Conservation (phyloP, 2,329 filamentous ascomycete genomes). For the Teratosphaeria destructans region DNA sequence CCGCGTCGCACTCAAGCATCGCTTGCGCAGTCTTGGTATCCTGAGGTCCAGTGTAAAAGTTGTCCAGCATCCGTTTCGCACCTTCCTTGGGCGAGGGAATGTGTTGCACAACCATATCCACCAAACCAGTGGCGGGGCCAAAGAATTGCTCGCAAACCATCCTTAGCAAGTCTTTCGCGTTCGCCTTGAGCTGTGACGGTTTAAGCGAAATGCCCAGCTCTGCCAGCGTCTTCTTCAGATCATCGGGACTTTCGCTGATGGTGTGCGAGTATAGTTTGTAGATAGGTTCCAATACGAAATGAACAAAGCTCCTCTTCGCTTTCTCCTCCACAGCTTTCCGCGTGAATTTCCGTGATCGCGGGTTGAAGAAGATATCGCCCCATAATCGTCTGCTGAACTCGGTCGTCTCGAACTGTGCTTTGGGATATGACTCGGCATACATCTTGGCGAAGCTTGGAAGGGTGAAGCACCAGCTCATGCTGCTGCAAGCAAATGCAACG, state of each 20-base stretch:
- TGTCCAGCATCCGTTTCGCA: conserved; percentile 64
- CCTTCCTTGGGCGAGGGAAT: conserved; percentile 77
- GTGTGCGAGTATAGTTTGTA: conserved; percentile 97
- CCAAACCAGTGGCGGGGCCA: conserved; percentile 76
- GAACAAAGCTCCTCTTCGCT: conserved; percentile 77
- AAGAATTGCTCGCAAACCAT: conserved; percentile 94
- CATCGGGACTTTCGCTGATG: conserved; percentile 78
- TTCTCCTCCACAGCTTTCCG: conserved; percentile 73
- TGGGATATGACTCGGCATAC: conserved; percentile 75
- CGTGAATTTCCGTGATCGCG: conserved; percentile 79
- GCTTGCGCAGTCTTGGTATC: conserved; percentile 71
- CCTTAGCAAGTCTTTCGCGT: conserved; percentile 80
- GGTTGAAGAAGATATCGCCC: conserved; percentile 97
- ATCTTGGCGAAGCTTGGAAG: conserved; percentile 89
- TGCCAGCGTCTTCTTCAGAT: conserved; percentile 68
- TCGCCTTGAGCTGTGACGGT: conserved; percentile 80
- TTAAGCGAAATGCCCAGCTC: conserved; percentile 78
- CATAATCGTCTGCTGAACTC: conserved; percentile 82
- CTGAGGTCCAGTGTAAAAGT: conserved; percentile 83
- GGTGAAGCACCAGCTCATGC: conserved; percentile 95
- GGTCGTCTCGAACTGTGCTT: conserved; percentile 51
- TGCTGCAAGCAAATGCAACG: conserved; percentile 89
- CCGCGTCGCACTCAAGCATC: conserved; percentile 74
- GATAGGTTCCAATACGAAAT: conserved; percentile 90
- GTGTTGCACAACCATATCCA: conserved; percentile 89